Percentiles rank a stretch among this genome's conserved stretches.
phyloP scores from a whole-genome alignment of 768 basidiomycete genomes.

The Russula lepida region DNA sequence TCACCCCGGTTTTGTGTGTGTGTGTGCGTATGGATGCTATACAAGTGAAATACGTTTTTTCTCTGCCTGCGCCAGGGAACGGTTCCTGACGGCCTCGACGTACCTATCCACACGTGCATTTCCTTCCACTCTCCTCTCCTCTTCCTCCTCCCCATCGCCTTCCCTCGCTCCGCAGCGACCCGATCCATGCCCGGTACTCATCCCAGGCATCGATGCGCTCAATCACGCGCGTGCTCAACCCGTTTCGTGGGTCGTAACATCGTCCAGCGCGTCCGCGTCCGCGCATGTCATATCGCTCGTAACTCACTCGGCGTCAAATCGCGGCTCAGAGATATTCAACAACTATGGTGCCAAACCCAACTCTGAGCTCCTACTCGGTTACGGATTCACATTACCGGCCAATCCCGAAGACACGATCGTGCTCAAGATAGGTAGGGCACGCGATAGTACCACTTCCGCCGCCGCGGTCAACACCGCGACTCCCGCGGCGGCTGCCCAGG shows the following conservation, averaged over 20 bases:
- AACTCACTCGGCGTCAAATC: slow-evolving; percentile 35
- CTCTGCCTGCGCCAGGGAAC: slow-evolving; percentile 43
- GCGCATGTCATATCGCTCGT: slow-evolving; percentile 48
- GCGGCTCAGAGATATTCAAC: slow-evolving; percentile 64
- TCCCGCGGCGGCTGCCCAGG: slow-evolving; percentile 22
- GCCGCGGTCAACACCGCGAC: background rate
- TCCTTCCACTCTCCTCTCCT: slow-evolving; percentile 70
- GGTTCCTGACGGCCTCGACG: slow-evolving; percentile 62
- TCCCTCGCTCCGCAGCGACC: slow-evolving; percentile 43
- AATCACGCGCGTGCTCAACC: slow-evolving; percentile 78
- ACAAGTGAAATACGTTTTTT: too few species aligned
- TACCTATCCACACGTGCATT: slow-evolving; percentile 86
- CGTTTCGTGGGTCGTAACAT: slow-evolving; percentile 70
- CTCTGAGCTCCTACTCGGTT: slow-evolving; percentile 82
- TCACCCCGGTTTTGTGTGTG: too few species aligned
- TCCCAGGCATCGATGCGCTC: slow-evolving; percentile 80
- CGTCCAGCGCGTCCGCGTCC: background rate
- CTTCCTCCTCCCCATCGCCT: slow-evolving; percentile 37
- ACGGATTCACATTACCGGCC: slow-evolving; percentile 72
- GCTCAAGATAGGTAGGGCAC: slow-evolving; percentile 57
- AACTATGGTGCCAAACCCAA: slow-evolving; percentile 93
- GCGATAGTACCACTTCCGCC: too few species aligned
- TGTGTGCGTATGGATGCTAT: too few species aligned
- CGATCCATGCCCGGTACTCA: slow-evolving; percentile 62
- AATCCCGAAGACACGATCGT: slow-evolving; percentile 87